These are phyloP conservation scores for Talaromyces thailandensis DNA, from an alignment of 495 filamentous ascomycete species.

Conservation along the genomic window DNA sequence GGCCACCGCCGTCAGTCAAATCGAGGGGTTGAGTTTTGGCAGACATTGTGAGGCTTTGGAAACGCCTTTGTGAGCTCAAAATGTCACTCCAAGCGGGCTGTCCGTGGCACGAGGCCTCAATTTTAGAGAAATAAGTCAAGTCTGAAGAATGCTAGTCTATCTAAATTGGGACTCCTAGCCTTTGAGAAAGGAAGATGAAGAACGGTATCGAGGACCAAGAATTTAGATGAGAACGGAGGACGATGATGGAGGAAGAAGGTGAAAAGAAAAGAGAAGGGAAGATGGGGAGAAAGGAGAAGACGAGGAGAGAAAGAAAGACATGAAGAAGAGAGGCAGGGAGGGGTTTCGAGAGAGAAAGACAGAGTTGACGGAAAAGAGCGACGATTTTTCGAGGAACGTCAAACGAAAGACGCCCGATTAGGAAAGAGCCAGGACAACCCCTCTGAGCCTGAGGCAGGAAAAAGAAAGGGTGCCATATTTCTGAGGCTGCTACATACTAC, in stretches of 20 bases:
- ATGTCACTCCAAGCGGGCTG: too few species aligned
- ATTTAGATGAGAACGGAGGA: background rate
- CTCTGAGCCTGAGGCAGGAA: background rate
- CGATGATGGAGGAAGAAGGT: background rate
- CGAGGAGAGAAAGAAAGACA: background rate
- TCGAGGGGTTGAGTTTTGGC: too few species aligned
- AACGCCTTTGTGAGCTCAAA: too few species aligned
- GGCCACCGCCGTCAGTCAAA: too few species aligned
- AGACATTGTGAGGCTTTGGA: too few species aligned
- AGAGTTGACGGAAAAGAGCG: background rate
- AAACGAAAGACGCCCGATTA: background rate
- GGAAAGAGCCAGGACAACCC: background rate
- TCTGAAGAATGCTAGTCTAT: background rate
- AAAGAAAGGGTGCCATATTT: background rate
- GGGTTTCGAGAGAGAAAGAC: slow-evolving; percentile 1
- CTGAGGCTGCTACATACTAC: background rate
- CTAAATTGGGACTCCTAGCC: background rate
- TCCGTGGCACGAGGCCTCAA: background rate
- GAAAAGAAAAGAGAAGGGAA: slow-evolving; percentile 3
- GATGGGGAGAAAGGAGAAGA: background rate
- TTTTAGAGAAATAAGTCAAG: background rate
- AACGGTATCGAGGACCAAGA: background rate
- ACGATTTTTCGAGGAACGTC: background rate
- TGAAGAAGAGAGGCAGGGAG: background rate
- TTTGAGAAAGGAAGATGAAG: background rate